phyloP scores from a whole-genome alignment of 305 asterid genomes.

The Fraxinus nigra region DNA sequence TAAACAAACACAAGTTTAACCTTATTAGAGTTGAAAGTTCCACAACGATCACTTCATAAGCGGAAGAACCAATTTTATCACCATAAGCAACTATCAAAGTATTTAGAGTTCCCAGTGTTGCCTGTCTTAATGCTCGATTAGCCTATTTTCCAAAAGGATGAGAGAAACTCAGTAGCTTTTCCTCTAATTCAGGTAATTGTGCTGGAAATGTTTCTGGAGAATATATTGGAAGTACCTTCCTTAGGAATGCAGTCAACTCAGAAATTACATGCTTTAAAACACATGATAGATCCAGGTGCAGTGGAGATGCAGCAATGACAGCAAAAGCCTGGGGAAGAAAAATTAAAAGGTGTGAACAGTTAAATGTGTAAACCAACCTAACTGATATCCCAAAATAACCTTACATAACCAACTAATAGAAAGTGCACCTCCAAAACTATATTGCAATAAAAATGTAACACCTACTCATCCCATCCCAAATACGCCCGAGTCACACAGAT shows the following conservation, averaged over 20 bases:
- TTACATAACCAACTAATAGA: background rate
- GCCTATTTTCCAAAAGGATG: slow-evolving; percentile 58
- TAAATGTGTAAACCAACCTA: background rate
- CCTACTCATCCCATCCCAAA: background rate
- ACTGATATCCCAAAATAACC: background rate
- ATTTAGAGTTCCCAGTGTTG: slow-evolving; percentile 92
- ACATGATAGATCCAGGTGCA: slow-evolving; percentile 88
- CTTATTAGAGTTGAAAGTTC: slow-evolving; percentile 96
- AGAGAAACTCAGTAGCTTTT: slow-evolving; percentile 18
- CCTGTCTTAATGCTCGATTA: slow-evolving; percentile 92
- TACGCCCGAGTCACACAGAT: background rate
- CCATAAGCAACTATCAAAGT: slow-evolving; percentile 91
- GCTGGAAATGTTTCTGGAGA: slow-evolving; percentile 5
- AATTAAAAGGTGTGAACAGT: slow-evolving; percentile 10
- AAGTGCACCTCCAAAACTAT: background rate
- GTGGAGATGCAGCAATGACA: slow-evolving; percentile 91
- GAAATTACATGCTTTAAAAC: slow-evolving; percentile 85
- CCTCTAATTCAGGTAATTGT: slow-evolving; percentile 14
- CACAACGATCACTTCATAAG: slow-evolving; percentile 86
- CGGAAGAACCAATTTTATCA: slow-evolving; percentile 85
- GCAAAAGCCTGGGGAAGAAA: slow-evolving; percentile 80
- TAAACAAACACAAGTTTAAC: slow-evolving; percentile 34
- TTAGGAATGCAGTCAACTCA: slow-evolving; percentile 90
- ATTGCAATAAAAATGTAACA: background rate
- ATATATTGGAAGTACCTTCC: slow-evolving; percentile 58